Conservation (phyloP, 208 protist species). For the Trichomonas tenax region DNA sequence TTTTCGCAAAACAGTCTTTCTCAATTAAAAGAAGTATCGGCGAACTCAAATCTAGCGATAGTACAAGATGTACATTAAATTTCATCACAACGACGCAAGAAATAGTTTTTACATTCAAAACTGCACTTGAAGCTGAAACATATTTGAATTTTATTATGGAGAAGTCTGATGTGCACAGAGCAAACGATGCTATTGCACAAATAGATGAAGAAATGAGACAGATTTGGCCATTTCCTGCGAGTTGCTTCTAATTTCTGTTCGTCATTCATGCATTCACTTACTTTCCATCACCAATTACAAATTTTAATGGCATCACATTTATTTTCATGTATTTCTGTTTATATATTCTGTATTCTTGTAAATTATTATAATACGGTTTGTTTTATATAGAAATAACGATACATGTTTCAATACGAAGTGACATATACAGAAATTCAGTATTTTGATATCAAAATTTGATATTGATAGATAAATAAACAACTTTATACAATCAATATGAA, state of each 20-base stretch:
- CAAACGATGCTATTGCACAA: background rate
- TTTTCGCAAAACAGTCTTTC: background rate
- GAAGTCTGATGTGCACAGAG: background rate
- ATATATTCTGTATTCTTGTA: background rate
- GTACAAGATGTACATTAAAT: background rate
- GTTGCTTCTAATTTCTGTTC: background rate
- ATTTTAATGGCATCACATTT: background rate
- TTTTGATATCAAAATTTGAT: too few relatives aligned
- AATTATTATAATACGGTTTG: background rate
- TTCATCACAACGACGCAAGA: background rate
- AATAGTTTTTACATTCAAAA: background rate
- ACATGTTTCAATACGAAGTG: too few relatives aligned
- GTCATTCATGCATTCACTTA: too few relatives aligned
- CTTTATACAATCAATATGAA: background rate
- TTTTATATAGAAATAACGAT: too few relatives aligned
- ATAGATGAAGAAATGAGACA: background rate
- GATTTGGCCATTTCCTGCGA: background rate
- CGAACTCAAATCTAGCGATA: background rate
- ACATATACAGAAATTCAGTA: too few relatives aligned
- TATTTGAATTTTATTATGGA: background rate
- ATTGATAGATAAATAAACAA: background rate
- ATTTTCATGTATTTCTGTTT: background rate
- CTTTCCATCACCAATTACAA: too few relatives aligned
- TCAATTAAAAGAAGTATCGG: background rate
- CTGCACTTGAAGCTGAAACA: background rate